Conservation (phyloP, 2,329 filamentous ascomycete species). For the Fusarium camptoceras region DNA sequence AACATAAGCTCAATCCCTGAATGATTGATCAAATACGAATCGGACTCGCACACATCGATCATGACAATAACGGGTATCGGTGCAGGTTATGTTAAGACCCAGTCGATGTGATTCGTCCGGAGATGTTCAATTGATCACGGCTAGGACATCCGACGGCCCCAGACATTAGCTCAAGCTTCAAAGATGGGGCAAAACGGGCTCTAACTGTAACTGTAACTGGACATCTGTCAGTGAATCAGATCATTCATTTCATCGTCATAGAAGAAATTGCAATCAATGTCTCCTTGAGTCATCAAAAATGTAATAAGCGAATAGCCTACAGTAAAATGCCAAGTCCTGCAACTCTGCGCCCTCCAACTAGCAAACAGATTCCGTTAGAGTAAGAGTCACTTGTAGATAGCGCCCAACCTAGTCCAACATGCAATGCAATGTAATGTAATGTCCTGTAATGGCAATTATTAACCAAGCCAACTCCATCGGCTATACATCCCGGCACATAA, state of each 20-base stretch:
- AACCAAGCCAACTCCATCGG: slow-evolving; percentile 17
- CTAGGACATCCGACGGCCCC: slow-evolving; percentile 6
- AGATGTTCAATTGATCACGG: slow-evolving; percentile 22
- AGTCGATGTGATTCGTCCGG: background rate
- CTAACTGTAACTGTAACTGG: background rate
- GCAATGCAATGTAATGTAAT: background rate
- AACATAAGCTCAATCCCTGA: background rate
- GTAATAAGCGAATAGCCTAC: background rate
- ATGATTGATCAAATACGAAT: background rate
- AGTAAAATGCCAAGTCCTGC: slow-evolving; percentile 17
- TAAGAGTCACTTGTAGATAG: slow-evolving; percentile 8
- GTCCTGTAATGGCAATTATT: slow-evolving; percentile 17
- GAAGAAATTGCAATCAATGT: background rate
- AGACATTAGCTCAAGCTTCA: background rate
- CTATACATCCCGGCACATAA: slow-evolving; percentile 27
- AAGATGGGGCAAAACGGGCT: background rate
- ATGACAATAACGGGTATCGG: background rate
- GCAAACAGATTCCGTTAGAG: background rate
- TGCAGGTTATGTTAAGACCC: background rate
- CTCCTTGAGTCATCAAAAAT: slow-evolving; percentile 10
- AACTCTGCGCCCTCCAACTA: background rate
- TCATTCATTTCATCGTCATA: slow-evolving; percentile 9
- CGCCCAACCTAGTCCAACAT: slow-evolving; percentile 12
- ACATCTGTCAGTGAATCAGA: background rate
- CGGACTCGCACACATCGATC: background rate